Base-by-base conservation (phyloP, 2,329 filamentous ascomycete genomes). In the Aspergillus pseudoglaucus region DNA sequence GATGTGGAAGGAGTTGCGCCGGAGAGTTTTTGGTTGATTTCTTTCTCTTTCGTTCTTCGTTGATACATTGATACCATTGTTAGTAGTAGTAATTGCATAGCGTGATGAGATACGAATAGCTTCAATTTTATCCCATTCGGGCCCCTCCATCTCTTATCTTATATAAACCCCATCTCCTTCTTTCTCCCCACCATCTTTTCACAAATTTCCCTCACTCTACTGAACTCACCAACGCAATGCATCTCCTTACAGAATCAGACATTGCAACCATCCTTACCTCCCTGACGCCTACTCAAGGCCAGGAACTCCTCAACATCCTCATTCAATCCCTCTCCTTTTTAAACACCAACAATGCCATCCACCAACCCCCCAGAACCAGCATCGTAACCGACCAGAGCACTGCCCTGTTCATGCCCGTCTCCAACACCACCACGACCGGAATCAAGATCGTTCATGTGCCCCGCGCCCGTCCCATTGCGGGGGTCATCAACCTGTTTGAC, bases 351-450 rank as follows among this genome's bases (percentile, higher is more conserved):
- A 7, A 61, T 40, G 49, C 58, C 7, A 65, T 73, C 22, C 68
- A 74, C 46, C 73, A 75, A 50, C 72, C 72, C 2, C 62, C 73
- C 6, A 67, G 73, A 42, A 66, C 64, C 27, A 55, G 62, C 9
- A 69, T 75, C 45, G 58, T 58, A 27, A 74, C 71, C 7, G 57
- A 61, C 6, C 55, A 66, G 5, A 69, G 73, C 25, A 84, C 80
- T 15, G 87, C 83, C 2, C 69, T 89, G 18, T 89, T 88, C 62
- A 88, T 89, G 83, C 86, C 86, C 0, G 84, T 84, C 1, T 81
- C 77, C 20, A 82, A 82, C 49, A 78, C 79, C 0, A 65, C 70
- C 6, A 81, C 80, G 23, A 83, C 87, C 53, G 84, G 81, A 3
- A 78, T 88, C 58, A 90, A 90, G 72, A 83, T 88, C 20, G 80